Evolutionary conservation across 768 basidiomycete species (phyloP), one percentile per base, ranked within the genome.

Genomic region (Phlebiopsis flavidoalba): DNA sequence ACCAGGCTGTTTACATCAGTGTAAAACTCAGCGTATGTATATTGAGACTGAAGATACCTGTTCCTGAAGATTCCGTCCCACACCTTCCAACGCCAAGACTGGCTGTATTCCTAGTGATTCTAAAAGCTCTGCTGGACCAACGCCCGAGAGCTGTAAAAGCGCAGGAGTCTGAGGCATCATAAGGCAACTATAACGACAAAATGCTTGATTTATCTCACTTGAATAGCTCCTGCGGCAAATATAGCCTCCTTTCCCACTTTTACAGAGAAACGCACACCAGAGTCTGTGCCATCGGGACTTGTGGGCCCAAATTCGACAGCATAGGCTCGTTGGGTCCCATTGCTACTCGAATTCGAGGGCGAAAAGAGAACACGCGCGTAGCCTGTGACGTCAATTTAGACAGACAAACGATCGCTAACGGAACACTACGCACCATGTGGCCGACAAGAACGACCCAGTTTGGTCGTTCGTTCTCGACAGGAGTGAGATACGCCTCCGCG

Each of bases 11-110:
- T 2, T 46, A 19, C 45, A 46, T 46, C 45, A n/a, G n/a, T 15
- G 45, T 15, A 46, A 14, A 14, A 46, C 45, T 46, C 45, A 5
- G 19, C 48, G 26, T 14, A 26, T 1, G 15, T 7, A 15, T 24
- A 10, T 11, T 11, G 1, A 51, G 50, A n/a, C n/a, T n/a, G 10
- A 51, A n/a, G 21, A 6, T n/a, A 51, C 50, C 43, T 84, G 83
- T 62, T 86, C 84, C 66, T 84, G 83, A 24, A 85, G 75, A 66
- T 85, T 84, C 69, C 75, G 77, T 7, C 83, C 83, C 7, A 84
- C 82, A 8, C 76, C 77, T 63, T 75, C 75, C 36, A 83, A 71
- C 57, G 80, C 69, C 46, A 83, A 71, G 15, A 73, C 71, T 2
- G 79, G 76, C 8, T 65, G 68, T 66, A 86, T 82, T 0, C 79